A percentile compares a stretch with the other conserved stretches of the same genome.
Conservation (phyloP, 2,329 filamentous ascomycete species). For the Diaporthe citri region DNA sequence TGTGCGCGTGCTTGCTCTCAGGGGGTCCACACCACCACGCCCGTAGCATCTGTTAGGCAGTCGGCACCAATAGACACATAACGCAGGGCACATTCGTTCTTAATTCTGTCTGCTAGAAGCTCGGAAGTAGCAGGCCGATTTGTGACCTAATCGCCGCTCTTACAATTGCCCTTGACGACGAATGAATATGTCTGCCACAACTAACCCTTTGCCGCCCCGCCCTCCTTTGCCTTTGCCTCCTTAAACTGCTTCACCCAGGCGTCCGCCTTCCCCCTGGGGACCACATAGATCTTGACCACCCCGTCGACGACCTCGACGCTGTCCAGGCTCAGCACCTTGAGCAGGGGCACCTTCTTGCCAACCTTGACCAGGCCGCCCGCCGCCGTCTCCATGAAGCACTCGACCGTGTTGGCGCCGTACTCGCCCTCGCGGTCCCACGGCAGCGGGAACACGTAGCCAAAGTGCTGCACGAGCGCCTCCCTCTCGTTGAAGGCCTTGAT, state of each 20-base stretch:
- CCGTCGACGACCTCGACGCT: conserved; percentile 91
- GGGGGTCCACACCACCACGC: conserved; percentile 24
- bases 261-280: conserved; percentile 77
- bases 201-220: conserved; percentile 42
- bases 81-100: not conserved
- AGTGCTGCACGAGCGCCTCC: conserved; percentile 80
- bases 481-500: conserved; percentile 88
- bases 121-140: not conserved
- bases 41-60: conserved; percentile 23
- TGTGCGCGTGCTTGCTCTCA: conserved; percentile 29
- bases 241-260: conserved; percentile 91
- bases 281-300: conserved; percentile 83
- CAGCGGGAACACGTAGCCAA: conserved; percentile 87
- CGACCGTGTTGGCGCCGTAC: conserved; percentile 76
- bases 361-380: conserved; percentile 87
- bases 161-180: not conserved
- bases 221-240: conserved; percentile 71
- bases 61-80: conserved; percentile 31
- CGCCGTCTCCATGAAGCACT: conserved; percentile 90
- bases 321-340: conserved; percentile 80
- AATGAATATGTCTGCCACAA: not conserved
- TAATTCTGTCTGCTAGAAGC: not conserved
- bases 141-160: not conserved
- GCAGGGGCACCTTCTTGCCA: conserved; percentile 83
- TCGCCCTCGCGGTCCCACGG: conserved; percentile 83